These are phyloP conservation scores for Penium margaritaceum DNA, from an alignment of 139 green algal genomes.

Conservation along the genomic window DNA sequence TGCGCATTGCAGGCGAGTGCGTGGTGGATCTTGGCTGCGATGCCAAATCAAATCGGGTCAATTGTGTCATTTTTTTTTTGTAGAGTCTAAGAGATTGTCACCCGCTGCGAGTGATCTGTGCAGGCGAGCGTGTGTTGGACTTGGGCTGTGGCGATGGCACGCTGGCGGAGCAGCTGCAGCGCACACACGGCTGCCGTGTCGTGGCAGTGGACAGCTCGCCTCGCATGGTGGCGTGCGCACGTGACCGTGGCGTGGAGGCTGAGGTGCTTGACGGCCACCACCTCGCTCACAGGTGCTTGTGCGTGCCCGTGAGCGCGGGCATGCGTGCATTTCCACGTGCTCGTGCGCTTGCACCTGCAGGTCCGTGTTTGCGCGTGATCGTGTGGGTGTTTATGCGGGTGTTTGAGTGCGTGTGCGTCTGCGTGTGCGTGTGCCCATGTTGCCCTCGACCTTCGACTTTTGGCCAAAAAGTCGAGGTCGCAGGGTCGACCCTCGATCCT, in stretches of 20 bases:
- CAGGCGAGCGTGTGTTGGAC: constrained; percentile 8
- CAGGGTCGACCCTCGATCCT: no score
- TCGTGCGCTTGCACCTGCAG: neutral
- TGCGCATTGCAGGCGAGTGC: no score
- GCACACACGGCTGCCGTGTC: neutral
- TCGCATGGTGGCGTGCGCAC: neutral
- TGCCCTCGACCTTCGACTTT: no score
- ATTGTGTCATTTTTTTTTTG: no score
- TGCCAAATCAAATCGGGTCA: no score
- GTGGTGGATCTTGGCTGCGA: no score
- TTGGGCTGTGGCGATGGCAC: constrained; percentile 6
- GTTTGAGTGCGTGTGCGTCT: neutral
- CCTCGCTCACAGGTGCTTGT: neutral
- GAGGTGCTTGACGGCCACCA: neutral
- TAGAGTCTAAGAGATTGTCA: no score
- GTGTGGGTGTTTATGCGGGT: neutral
- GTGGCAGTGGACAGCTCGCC: neutral
- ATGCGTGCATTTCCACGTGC: no score
- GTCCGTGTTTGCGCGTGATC: neutral
- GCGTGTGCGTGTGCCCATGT: neutral
- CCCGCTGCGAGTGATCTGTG: no score
- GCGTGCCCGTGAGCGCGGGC: no score
- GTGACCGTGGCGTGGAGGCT: neutral
- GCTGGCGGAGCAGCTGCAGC: neutral
- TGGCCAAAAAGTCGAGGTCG: no score